A percentile compares a stretch with the other conserved stretches of the same genome.
Evolutionary conservation across 2,329 filamentous ascomycete genomes (phyloP).

Genomic region (Calonectria leucothoes): DNA sequence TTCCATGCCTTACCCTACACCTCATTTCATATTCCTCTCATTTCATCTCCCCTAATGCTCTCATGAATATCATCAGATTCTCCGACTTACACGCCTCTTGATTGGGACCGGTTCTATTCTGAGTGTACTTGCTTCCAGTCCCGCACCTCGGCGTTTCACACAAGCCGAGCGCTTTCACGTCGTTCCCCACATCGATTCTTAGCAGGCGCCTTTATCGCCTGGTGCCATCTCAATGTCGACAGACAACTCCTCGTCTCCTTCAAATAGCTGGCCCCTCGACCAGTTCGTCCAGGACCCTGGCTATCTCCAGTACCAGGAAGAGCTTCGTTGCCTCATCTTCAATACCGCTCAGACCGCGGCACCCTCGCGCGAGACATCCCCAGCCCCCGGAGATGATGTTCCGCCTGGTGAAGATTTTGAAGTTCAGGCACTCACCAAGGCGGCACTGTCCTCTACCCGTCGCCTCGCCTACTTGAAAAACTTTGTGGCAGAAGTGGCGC

Average conservation of each 20-base stretch:
- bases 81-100: neutral
- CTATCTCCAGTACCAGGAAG: slow-evolving; percentile 58
- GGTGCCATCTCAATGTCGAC: slow-evolving; percentile 19
- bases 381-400: slow-evolving; percentile 37
- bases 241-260: slow-evolving; percentile 41
- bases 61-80: neutral
- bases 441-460: slow-evolving; percentile 45
- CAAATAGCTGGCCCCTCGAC: slow-evolving; percentile 47
- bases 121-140: neutral
- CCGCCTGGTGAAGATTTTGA: slow-evolving; percentile 33
- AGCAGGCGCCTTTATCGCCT: neutral
- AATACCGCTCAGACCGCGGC: slow-evolving; percentile 56
- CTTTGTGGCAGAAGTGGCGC: slow-evolving; percentile 65
- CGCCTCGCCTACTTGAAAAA: slow-evolving; percentile 57
- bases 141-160: neutral
- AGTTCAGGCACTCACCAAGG: slow-evolving; percentile 37
- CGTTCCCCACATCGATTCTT: neutral
- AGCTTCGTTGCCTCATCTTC: slow-evolving; percentile 59
- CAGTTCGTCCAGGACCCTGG: slow-evolving; percentile 53
- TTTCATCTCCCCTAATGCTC: neutral
- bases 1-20: slow-evolving; percentile 15
- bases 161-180: neutral
- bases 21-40: neutral
- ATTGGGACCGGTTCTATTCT: neutral
- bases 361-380: slow-evolving; percentile 54